Evolutionary conservation across 2,329 filamentous ascomycete species (phyloP).

Genomic region (Sordariomycetes sp.): DNA sequence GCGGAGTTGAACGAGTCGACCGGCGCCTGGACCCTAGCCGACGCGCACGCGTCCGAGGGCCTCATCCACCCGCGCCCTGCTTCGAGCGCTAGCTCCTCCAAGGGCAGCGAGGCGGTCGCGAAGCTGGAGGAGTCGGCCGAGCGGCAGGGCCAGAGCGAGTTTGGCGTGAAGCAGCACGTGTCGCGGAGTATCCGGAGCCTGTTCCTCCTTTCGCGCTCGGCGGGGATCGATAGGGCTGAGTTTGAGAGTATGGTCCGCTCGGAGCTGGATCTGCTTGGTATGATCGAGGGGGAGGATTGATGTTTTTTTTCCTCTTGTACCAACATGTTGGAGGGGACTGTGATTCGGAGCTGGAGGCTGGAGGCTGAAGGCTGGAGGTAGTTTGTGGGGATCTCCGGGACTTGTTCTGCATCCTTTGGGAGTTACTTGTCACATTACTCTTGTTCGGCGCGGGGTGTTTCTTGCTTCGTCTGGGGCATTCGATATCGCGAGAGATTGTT

Average conservation of each 20-base stretch:
- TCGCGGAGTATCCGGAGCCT: conserved; percentile 66
- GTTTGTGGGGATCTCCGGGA: not conserved
- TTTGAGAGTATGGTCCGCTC: conserved; percentile 60
- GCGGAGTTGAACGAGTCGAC: conserved; percentile 20
- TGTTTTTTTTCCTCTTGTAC: not conserved
- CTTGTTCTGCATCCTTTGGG: not conserved
- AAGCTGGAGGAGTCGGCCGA: conserved; percentile 43
- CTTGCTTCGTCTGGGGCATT: not conserved
- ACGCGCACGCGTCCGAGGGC: conserved; percentile 20
- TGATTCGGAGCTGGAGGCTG: not conserved
- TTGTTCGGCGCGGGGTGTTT: not conserved
- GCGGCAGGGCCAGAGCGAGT: conserved; percentile 49
- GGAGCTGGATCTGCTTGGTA: conserved; percentile 55
- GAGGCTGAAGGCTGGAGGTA: not conserved
- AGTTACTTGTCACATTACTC: not conserved
- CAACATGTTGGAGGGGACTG: not conserved
- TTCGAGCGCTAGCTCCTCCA: conserved; percentile 44
- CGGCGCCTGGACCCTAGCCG: conserved; percentile 28
- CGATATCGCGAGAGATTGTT: not conserved
- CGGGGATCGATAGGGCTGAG: conserved; percentile 61
- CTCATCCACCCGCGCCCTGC: conserved; percentile 44
- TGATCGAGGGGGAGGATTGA: conserved; percentile 47
- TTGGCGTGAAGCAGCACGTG: conserved; percentile 68
- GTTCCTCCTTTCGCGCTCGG: conserved; percentile 54
- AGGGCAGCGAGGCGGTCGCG: conserved; percentile 44